Evolutionary conservation across 2,329 filamentous ascomycete genomes (phyloP).

Genomic region (Acephala macrosclerotiorum): DNA sequence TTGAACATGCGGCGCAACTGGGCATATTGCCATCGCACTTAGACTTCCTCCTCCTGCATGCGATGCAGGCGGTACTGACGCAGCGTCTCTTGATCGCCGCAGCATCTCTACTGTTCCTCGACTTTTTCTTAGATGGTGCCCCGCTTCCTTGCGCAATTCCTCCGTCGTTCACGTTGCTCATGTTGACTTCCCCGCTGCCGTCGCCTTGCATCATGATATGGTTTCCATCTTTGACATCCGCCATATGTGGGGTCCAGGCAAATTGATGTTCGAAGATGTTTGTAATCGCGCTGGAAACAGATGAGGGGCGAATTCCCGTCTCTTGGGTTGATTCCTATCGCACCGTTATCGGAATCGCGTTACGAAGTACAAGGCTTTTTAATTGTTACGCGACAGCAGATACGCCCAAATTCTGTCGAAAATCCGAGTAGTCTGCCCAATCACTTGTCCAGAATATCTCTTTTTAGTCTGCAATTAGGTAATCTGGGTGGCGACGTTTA

Average conservation of each 20-base stretch:
- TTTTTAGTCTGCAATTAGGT: no score
- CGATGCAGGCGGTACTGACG: slow-evolving; percentile 85
- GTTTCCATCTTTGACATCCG: slow-evolving; percentile 32
- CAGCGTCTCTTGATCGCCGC: slow-evolving; percentile 69
- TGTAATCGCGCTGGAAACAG: background rate
- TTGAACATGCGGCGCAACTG: slow-evolving; percentile 93
- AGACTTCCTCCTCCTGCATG: slow-evolving; percentile 79
- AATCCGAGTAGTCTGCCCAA: no score
- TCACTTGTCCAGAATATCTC: no score
- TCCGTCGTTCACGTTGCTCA: slow-evolving; percentile 8
- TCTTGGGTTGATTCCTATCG: slow-evolving; percentile 1
- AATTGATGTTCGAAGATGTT: background rate
- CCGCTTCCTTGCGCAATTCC: slow-evolving; percentile 18
- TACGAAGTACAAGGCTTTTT: background rate
- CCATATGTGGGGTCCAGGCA: slow-evolving; percentile 28
- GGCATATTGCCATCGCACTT: slow-evolving; percentile 94
- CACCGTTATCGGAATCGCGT: background rate
- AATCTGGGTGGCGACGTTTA: no score
- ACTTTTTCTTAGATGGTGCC: slow-evolving; percentile 40
- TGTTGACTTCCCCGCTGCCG: slow-evolving; percentile 20
- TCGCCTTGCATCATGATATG: slow-evolving; percentile 27
- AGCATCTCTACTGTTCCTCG: slow-evolving; percentile 40
- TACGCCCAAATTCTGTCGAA: no score
- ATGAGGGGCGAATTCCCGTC: background rate
- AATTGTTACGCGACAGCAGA: no score